phyloP scores from a whole-genome alignment of 371 early-diverging fungal species.

The Mycotypha africana region DNA sequence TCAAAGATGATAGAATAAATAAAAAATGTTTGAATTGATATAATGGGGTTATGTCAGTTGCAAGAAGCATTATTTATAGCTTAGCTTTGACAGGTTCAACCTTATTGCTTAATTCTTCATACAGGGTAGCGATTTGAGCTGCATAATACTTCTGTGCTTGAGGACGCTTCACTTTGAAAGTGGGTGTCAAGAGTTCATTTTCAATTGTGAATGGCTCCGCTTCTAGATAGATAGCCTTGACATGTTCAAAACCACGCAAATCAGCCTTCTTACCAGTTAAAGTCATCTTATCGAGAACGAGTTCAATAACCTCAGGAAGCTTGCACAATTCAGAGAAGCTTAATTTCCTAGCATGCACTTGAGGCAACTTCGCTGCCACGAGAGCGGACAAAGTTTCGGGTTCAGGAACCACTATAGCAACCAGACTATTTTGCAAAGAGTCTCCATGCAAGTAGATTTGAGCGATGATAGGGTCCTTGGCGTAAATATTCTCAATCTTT shows the following conservation, averaged over 20 bases:
- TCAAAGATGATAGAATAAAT: neutral
- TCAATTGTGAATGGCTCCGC: slow-evolving; percentile 52
- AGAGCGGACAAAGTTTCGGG: slow-evolving; percentile 45
- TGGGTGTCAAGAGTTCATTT: slow-evolving; percentile 57
- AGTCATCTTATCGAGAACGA: slow-evolving; percentile 57
- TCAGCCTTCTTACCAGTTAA: slow-evolving; percentile 51
- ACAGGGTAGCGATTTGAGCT: slow-evolving; percentile 57
- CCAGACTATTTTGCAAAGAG: slow-evolving; percentile 71
- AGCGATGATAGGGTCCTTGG: slow-evolving; percentile 49
- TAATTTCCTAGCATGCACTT: slow-evolving; percentile 22
- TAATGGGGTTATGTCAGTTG: no score
- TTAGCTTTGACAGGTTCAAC: slow-evolving; percentile 16
- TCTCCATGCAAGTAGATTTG: slow-evolving; percentile 84
- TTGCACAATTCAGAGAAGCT: slow-evolving; percentile 47
- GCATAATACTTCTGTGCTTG: slow-evolving; percentile 65
- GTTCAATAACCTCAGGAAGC: slow-evolving; percentile 48
- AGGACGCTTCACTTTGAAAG: slow-evolving; percentile 75
- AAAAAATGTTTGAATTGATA: neutral
- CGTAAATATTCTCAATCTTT: slow-evolving; percentile 78
- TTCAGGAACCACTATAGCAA: slow-evolving; percentile 86
- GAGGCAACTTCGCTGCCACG: slow-evolving; percentile 35
- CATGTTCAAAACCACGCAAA: slow-evolving; percentile 54
- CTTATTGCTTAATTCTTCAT: slow-evolving; percentile 26
- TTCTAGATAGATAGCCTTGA: slow-evolving; percentile 48
- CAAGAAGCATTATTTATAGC: slow-evolving; percentile 17